A percentile compares a stretch with the other conserved stretches of the same genome.
Evolutionary conservation across 2,329 filamentous ascomycete genomes (phyloP).

Genomic region (Rhynchosporium secalis): DNA sequence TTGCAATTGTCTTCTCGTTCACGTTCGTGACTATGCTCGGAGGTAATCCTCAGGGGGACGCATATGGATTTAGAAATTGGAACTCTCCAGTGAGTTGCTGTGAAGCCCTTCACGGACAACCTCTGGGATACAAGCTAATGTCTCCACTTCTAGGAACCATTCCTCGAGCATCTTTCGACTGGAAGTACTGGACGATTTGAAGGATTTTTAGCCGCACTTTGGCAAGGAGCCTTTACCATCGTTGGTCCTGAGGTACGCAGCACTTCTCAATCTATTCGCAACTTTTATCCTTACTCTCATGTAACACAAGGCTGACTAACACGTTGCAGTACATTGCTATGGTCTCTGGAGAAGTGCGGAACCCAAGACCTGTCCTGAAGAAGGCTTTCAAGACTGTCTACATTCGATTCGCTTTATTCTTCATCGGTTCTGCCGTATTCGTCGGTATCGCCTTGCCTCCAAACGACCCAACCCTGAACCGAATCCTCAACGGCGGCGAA

Average conservation of each 20-base stretch:
- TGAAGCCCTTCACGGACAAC: conserved; percentile 43
- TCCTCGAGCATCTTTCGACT: conserved; percentile 3
- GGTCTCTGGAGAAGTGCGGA: conserved; percentile 69
- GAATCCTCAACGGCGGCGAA: conserved; percentile 51
- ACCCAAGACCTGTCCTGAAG: conserved; percentile 63
- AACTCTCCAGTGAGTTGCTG: conserved; percentile 47
- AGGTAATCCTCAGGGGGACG: conserved; percentile 57
- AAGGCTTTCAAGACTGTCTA: conserved; percentile 71
- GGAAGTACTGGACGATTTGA: conserved; percentile 4
- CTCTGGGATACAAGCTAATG: conserved; percentile 33
- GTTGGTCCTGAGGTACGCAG: not conserved
- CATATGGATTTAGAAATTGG: conserved; percentile 57
- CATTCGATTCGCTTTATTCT: conserved; percentile 70
- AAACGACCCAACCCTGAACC: conserved; percentile 50
- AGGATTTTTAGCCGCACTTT: conserved; percentile 2
- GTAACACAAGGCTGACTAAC: not conserved
- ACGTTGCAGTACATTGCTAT: conserved; percentile 59
- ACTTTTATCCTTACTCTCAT: not conserved
- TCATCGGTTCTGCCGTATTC: conserved; percentile 64
- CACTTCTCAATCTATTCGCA: not conserved
- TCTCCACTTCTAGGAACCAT: conserved; percentile 38
- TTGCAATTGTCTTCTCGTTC: conserved; percentile 47
- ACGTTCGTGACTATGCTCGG: conserved; percentile 65
- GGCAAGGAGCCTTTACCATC: conserved; percentile 8
- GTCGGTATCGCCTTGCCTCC: conserved; percentile 66